These are phyloP conservation scores for Boletus rufocinnamomeus DNA, from an alignment of 768 basidiomycete genomes.

Conservation along the genomic window DNA sequence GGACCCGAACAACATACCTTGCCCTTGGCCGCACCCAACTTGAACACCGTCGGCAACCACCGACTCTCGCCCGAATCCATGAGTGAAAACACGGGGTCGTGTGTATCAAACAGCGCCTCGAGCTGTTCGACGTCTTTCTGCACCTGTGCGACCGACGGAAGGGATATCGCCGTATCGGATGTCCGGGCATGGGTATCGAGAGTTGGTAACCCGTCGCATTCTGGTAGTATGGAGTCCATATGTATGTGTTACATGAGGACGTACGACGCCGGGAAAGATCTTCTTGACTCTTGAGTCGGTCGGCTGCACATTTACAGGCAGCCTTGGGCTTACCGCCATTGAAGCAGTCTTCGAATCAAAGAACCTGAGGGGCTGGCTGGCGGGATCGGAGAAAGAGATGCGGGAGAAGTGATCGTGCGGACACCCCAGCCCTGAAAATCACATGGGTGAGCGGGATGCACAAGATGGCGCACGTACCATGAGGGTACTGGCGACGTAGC, in stretches of 20 bases:
- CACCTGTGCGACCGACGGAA: constrained; percentile 52
- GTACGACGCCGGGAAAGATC: constrained; percentile 91
- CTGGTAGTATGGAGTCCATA: constrained; percentile 40
- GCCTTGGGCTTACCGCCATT: constrained; percentile 95
- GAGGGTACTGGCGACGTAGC: constrained; percentile 89
- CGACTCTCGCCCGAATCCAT: constrained; percentile 99
- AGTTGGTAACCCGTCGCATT: constrained; percentile 78
- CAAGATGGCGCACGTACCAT: constrained; percentile 51
- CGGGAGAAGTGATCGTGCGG: constrained; percentile 83
- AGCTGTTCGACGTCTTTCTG: constrained; percentile 70
- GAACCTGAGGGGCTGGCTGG: constrained; percentile 92
- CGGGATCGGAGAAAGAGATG: constrained; percentile 97
- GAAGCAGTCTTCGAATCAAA: constrained; percentile 95
- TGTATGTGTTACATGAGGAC: constrained; percentile 30
- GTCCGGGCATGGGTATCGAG: constrained; percentile 96
- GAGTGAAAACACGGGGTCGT: constrained; percentile 89
- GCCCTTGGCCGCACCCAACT: constrained; percentile 77
- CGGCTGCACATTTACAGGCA: constrained; percentile 86
- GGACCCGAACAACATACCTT: constrained; percentile 59
- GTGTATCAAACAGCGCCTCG: constrained; percentile 75
- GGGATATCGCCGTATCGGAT: constrained; percentile 86
- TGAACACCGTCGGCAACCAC: constrained; percentile 95
- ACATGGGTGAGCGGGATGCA: background rate
- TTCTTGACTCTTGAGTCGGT: constrained; percentile 74
- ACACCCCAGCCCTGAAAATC: constrained; percentile 89